Evolutionary conservation across 108 stramenopile species (phyloP).

Genomic region (Nitzschia sp.): DNA sequence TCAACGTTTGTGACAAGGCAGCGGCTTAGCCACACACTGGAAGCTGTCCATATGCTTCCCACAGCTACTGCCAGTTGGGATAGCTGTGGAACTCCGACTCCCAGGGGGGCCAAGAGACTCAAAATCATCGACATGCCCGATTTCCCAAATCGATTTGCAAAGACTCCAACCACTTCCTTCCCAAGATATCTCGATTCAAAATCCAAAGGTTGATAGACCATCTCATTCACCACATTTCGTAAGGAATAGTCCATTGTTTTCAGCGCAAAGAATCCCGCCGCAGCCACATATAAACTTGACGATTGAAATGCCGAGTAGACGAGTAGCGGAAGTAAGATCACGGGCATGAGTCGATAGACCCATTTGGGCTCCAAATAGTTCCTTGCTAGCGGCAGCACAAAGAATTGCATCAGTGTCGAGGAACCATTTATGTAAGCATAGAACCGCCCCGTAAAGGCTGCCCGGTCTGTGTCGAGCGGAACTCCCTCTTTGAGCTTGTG

Average conservation of each 20-base stretch:
- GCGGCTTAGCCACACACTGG: slow-evolving; percentile 25
- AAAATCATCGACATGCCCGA: slow-evolving; percentile 69
- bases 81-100: slow-evolving; percentile 9
- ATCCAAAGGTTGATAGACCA: slow-evolving; percentile 79
- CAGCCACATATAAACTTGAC: slow-evolving; percentile 47
- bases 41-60: slow-evolving; percentile 22
- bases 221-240: slow-evolving; percentile 71
- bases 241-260: slow-evolving; percentile 77
- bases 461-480: slow-evolving; percentile 65
- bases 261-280: slow-evolving; percentile 55
- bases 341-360: slow-evolving; percentile 71
- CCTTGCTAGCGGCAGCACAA: slow-evolving; percentile 59
- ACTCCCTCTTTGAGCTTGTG: slow-evolving; percentile 55
- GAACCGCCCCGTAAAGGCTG: slow-evolving; percentile 79
- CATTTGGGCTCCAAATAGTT: slow-evolving; percentile 52
- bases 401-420: slow-evolving; percentile 68
- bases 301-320: slow-evolving; percentile 12
- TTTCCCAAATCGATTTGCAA: slow-evolving; percentile 88
- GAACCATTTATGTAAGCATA: slow-evolving; percentile 67
- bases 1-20: slow-evolving; percentile 36
- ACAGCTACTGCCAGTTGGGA: slow-evolving; percentile 30
- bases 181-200: slow-evolving; percentile 77
- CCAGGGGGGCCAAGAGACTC: slow-evolving; percentile 12
- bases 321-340: slow-evolving; percentile 31
- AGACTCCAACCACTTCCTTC: slow-evolving; percentile 88